These are phyloP conservation scores for Hirschfeldia incana DNA, from an alignment of 345 rosid species.

Conservation along the genomic window DNA sequence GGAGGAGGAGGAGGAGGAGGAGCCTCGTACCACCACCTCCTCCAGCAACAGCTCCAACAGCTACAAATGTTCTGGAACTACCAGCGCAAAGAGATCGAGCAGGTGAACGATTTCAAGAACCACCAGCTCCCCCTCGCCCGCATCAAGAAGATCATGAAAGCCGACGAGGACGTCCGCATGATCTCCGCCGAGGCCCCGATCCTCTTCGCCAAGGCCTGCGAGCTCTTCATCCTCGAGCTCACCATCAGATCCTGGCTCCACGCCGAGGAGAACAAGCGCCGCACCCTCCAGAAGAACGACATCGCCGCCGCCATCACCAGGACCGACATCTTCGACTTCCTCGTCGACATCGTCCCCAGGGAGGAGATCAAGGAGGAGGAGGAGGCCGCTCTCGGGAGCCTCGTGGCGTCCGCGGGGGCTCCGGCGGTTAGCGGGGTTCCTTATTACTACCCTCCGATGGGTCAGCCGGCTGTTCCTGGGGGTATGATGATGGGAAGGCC, in stretches of 20 bases:
- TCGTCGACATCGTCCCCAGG: slow-evolving; percentile 91
- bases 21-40: slow-evolving; percentile 73
- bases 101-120: slow-evolving; percentile 93
- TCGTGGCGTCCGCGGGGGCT: slow-evolving; percentile 38
- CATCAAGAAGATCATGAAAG: slow-evolving; percentile 98
- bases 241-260: slow-evolving; percentile 96
- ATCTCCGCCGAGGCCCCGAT: slow-evolving; percentile 98
- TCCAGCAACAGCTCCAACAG: slow-evolving; percentile 87
- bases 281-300: slow-evolving; percentile 95
- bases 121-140: slow-evolving; percentile 94
- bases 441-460: slow-evolving; percentile 84
- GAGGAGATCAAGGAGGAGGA: slow-evolving; percentile 93
- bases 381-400: slow-evolving; percentile 58
- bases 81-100: slow-evolving; percentile 87
- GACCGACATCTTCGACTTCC: slow-evolving; percentile 90
- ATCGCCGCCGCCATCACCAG: slow-evolving; percentile 91
- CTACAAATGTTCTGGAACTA: slow-evolving; percentile 84
- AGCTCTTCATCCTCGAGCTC: slow-evolving; percentile 91
- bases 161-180: slow-evolving; percentile 98
- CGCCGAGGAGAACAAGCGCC: slow-evolving; percentile 91
- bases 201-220: slow-evolving; percentile 92
- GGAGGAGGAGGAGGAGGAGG: slow-evolving; percentile 56
- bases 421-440: slow-evolving; percentile 84
- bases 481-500: slow-evolving; percentile 95
- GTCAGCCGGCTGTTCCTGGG: slow-evolving; percentile 65